Evolutionary conservation across 2,329 filamentous ascomycete genomes (phyloP).

Genomic region (Colletotrichum australisinense): DNA sequence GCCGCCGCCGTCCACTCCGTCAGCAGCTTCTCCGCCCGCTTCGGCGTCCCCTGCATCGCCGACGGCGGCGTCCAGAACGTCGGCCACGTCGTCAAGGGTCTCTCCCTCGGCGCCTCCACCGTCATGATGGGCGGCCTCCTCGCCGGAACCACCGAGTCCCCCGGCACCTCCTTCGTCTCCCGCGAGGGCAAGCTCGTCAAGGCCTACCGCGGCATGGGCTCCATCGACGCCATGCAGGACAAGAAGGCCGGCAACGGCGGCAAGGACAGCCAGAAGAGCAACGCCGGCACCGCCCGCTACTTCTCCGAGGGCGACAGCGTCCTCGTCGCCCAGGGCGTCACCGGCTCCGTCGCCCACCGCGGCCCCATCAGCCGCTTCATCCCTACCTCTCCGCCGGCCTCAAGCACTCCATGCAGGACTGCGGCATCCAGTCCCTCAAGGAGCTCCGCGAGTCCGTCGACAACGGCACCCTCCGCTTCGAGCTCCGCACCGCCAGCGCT

Average conservation of each 20-base stretch:
- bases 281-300: slow-evolving; percentile 96
- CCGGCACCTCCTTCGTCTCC: slow-evolving; percentile 95
- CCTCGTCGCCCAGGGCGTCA: slow-evolving; percentile 96
- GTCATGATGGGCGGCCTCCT: slow-evolving; percentile 99
- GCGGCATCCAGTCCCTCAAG: slow-evolving; percentile 83
- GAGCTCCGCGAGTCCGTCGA: slow-evolving; percentile 82
- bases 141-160: slow-evolving; percentile 96
- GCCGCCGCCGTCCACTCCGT: slow-evolving; percentile 94
- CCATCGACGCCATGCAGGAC: slow-evolving; percentile 99
- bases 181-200: slow-evolving; percentile 98
- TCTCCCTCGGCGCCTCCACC: slow-evolving; percentile 91
- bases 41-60: slow-evolving; percentile 97
- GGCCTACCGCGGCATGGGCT: slow-evolving; percentile 98
- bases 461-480: slow-evolving; percentile 85
- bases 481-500: slow-evolving; percentile 92
- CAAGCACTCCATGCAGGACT: slow-evolving; percentile 97
- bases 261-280: slow-evolving; percentile 82
- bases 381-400: slow-evolving; percentile 93
- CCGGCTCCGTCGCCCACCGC: slow-evolving; percentile 83
- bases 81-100: slow-evolving; percentile 98
- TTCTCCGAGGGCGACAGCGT: slow-evolving; percentile 97
- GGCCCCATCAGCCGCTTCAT: slow-evolving; percentile 94
- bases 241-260: slow-evolving; percentile 87
- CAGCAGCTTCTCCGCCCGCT: slow-evolving; percentile 87
- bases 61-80: slow-evolving; percentile 99